phyloP scores from a whole-genome alignment of 805 yeast species.

The Naumovozyma castellii region DNA sequence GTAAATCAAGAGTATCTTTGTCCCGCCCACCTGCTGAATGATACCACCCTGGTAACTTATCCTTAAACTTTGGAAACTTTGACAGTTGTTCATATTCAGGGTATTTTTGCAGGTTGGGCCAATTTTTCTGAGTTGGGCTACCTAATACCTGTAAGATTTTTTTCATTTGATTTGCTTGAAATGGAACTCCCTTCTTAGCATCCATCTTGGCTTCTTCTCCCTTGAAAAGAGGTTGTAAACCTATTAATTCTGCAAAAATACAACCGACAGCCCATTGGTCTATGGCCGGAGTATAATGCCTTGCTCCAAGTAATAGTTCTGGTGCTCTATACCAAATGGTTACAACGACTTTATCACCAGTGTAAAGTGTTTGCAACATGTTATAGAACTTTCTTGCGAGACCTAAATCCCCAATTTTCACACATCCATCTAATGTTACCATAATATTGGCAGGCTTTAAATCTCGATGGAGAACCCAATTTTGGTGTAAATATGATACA shows the following conservation, averaged over 20 bases:
- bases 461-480: conserved; percentile 94
- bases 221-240: conserved; percentile 86
- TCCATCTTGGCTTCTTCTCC: conserved; percentile 98
- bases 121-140: conserved; percentile 64
- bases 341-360: conserved; percentile 93
- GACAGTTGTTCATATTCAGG: conserved; percentile 73
- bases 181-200: conserved; percentile 84
- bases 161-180: conserved; percentile 85
- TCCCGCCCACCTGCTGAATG: conserved; percentile 71
- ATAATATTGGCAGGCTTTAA: conserved; percentile 95
- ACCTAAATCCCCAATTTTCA: conserved; percentile 92
- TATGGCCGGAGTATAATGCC: conserved; percentile 87
- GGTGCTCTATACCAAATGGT: conserved; percentile 97
- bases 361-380: conserved; percentile 74
- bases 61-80: conserved; percentile 44
- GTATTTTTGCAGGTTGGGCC: conserved; percentile 72
- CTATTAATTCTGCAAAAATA: conserved; percentile 80
- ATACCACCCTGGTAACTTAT: conserved; percentile 74
- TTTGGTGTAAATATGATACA: conserved; percentile 82
- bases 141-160: conserved; percentile 91
- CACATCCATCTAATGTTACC: conserved; percentile 85
- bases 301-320: conserved; percentile 77
- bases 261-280: conserved; percentile 97
- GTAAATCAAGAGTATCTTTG: conserved; percentile 54
- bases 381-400: conserved; percentile 80